These are phyloP conservation scores for Maudiozyma humilis DNA, from an alignment of 1,139 yeast species.

Conservation along the genomic window DNA sequence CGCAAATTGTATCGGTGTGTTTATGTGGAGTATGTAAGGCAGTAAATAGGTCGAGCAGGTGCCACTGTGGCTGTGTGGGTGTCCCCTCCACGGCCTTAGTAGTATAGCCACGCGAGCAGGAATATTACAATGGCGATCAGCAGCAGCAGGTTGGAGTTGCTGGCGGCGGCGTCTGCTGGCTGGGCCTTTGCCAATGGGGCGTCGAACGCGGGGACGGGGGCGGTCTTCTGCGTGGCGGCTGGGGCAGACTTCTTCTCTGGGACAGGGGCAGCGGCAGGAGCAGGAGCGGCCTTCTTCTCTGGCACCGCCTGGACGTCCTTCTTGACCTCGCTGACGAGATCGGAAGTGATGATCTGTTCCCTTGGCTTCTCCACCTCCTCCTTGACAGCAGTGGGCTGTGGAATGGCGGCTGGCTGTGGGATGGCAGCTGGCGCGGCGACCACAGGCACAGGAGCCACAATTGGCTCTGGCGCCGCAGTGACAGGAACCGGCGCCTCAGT, in stretches of 20 bases:
- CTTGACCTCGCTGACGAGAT: too few species aligned
- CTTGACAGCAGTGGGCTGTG: neutral
- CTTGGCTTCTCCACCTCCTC: neutral
- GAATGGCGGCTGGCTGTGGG: neutral
- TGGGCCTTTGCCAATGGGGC: slow-evolving; percentile 7
- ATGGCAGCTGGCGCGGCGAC: neutral
- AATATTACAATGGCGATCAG: slow-evolving; percentile 47
- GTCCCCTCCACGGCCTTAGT: slow-evolving; percentile 25
- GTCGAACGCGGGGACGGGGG: slow-evolving; percentile 5
- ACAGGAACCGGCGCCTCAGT: neutral
- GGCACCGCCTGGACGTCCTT: neutral
- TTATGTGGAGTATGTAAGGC: too few species aligned
- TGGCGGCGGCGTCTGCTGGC: slow-evolving; percentile 9
- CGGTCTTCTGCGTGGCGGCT: neutral
- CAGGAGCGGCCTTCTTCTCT: neutral
- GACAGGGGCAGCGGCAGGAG: neutral
- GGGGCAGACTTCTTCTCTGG: neutral
- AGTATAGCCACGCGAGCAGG: slow-evolving; percentile 51
- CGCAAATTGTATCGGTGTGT: too few species aligned
- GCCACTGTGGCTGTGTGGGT: too few species aligned
- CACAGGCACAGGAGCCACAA: neutral
- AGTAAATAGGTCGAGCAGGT: too few species aligned
- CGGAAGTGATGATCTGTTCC: neutral
- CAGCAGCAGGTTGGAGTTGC: slow-evolving; percentile 41
- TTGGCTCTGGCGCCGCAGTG: neutral